phyloP scores from a whole-genome alignment of 2,329 filamentous ascomycete species.

The Coniella lustricola region DNA sequence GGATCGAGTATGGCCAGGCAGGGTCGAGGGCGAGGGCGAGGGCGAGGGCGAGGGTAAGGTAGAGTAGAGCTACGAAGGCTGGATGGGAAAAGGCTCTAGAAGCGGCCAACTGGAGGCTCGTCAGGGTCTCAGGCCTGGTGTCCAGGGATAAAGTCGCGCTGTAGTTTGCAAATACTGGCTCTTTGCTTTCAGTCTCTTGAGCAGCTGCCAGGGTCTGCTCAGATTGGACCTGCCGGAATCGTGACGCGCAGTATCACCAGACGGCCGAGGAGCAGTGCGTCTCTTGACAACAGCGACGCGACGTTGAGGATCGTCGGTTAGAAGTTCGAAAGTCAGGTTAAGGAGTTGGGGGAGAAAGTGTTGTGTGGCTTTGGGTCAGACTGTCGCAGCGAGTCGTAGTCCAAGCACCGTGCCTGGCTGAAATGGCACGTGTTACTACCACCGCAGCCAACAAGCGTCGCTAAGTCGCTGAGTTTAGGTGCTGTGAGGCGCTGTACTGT shows the following conservation, averaged over 20 bases:
- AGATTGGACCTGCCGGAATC: background rate
- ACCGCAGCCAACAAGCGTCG: background rate
- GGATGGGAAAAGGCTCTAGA: background rate
- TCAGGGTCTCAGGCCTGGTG: background rate
- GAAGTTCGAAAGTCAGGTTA: background rate
- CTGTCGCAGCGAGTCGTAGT: background rate
- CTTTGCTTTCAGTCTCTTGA: background rate
- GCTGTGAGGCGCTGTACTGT: too few species aligned
- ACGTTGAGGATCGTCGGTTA: too few species aligned
- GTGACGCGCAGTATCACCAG: background rate
- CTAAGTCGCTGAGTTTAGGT: too few species aligned
- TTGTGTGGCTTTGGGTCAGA: background rate
- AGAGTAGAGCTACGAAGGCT: too few species aligned
- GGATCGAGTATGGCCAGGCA: background rate
- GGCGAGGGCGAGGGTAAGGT: background rate
- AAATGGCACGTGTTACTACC: background rate
- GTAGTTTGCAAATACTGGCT: background rate
- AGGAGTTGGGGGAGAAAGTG: background rate
- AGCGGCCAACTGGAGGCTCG: background rate
- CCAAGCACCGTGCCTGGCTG: background rate
- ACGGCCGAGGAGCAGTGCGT: background rate
- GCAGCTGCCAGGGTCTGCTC: too few species aligned
- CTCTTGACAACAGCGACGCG: too few species aligned
- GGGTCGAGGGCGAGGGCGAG: background rate
- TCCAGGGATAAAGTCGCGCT: constrained; percentile 1